Conservation (phyloP, 2,329 filamentous ascomycete species). For the Ceratocystis destructans region DNA sequence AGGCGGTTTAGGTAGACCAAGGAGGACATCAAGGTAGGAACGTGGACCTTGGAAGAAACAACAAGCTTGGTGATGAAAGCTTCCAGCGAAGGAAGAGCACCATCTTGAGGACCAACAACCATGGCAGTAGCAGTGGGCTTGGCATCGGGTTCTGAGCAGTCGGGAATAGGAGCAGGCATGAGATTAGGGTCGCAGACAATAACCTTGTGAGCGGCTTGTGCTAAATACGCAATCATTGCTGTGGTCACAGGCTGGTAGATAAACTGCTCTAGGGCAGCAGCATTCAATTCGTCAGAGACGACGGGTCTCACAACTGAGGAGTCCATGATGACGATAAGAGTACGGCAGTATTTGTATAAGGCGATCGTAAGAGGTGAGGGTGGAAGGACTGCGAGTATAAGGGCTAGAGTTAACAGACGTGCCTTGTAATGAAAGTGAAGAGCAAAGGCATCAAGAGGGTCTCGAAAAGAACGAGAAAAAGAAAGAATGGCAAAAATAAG, state of each 20-base stretch:
- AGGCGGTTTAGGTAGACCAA: slow-evolving; percentile 85
- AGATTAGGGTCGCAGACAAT: slow-evolving; percentile 61
- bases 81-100: slow-evolving; percentile 63
- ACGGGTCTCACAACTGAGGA: slow-evolving; percentile 26
- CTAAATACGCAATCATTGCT: slow-evolving; percentile 67
- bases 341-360: too few relatives aligned
- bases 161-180: slow-evolving; percentile 32
- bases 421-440: background rate
- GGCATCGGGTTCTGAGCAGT: slow-evolving; percentile 25
- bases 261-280: slow-evolving; percentile 64
- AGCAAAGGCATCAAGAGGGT: background rate
- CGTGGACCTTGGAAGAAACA: slow-evolving; percentile 86
- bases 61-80: slow-evolving; percentile 87
- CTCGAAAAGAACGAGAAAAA: background rate
- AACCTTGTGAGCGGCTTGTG: slow-evolving; percentile 59
- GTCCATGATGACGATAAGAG: slow-evolving; percentile 11
- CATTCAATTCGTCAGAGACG: slow-evolving; percentile 47
- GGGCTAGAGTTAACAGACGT: background rate
- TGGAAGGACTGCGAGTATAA: background rate
- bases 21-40: slow-evolving; percentile 92
- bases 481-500: background rate
- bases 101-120: slow-evolving; percentile 35
- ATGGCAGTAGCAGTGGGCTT: slow-evolving; percentile 39
- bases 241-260: slow-evolving; percentile 61
- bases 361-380: background rate